A percentile compares a stretch with the other conserved stretches of the same genome.
phyloP scores from a whole-genome alignment of 2,329 filamentous ascomycete genomes.

The Colletotrichum nymphaeae region DNA sequence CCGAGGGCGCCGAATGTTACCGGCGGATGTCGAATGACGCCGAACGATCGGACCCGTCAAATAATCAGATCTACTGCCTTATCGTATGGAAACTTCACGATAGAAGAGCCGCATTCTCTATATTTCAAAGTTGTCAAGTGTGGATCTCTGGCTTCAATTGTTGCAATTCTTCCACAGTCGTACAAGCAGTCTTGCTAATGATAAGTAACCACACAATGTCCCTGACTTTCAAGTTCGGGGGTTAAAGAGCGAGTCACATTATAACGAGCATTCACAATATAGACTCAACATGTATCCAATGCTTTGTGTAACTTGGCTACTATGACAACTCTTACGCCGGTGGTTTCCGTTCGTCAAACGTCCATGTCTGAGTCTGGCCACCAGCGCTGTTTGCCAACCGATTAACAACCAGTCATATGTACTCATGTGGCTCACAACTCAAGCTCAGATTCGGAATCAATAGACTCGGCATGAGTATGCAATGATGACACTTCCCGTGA shows the following conservation, averaged over 20 bases:
- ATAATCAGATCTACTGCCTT: not conserved
- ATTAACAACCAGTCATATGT: not conserved
- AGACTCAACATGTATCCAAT: not conserved
- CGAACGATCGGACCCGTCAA: not conserved
- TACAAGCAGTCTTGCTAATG: no score
- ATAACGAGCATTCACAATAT: fast-evolving
- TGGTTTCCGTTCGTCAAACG: not conserved
- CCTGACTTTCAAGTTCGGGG: not conserved
- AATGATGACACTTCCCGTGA: not conserved
- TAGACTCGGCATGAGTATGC: not conserved
- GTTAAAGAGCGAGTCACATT: not conserved
- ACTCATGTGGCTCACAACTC: not conserved
- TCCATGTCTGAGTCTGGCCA: not conserved
- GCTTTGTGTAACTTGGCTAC: not conserved
- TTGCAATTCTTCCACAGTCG: no score
- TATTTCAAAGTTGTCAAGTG: not conserved
- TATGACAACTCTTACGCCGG: not conserved
- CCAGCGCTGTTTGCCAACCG: not conserved
- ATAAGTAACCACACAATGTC: no score
- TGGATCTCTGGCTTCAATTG: not conserved
- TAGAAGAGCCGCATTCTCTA: not conserved
- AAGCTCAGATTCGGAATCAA: not conserved
- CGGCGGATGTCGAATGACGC: no score
- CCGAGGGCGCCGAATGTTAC: not conserved
- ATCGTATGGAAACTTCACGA: not conserved